phyloP scores from a whole-genome alignment of 169 alveolate species.

The Plasmodium adleri region DNA sequence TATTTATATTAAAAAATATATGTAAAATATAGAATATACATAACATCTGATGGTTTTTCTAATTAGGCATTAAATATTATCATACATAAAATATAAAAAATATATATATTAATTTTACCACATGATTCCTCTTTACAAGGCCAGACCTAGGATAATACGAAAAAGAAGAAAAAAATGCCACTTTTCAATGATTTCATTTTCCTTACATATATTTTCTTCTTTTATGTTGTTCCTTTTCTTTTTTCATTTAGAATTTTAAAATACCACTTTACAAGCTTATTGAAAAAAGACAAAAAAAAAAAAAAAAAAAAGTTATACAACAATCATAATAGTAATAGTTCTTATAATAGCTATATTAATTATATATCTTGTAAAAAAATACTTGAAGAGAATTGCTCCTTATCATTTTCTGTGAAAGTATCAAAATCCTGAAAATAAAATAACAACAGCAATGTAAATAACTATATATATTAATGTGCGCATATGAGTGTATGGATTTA shows the following conservation, averaged over 20 bases:
- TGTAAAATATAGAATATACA: no score
- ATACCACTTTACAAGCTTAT: constrained; percentile 69
- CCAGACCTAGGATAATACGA: constrained; percentile 41
- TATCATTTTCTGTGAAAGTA: constrained; percentile 49
- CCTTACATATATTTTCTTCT: neutral
- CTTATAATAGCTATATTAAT: neutral
- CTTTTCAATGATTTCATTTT: neutral
- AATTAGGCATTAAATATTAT: constrained; percentile 28
- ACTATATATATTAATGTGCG: neutral
- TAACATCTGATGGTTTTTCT: no score
- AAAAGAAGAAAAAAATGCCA: neutral
- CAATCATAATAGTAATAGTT: neutral
- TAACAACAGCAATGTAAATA: neutral
- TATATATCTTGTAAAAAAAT: neutral
- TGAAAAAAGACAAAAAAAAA: constrained; percentile 8
- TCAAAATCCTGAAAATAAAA: constrained; percentile 48
- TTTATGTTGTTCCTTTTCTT: neutral
- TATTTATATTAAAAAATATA: no score
- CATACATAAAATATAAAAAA: constrained; percentile 14
- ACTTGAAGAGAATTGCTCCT: constrained; percentile 75
- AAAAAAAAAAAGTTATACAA: constrained; percentile 15
- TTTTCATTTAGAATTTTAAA: neutral
- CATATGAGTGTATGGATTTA: neutral
- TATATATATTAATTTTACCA: constrained; percentile 11
- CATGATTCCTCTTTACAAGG: constrained; percentile 69